These are phyloP conservation scores for Xylariaceae sp. DNA, from an alignment of 2,329 filamentous ascomycete species.

Conservation along the genomic window DNA sequence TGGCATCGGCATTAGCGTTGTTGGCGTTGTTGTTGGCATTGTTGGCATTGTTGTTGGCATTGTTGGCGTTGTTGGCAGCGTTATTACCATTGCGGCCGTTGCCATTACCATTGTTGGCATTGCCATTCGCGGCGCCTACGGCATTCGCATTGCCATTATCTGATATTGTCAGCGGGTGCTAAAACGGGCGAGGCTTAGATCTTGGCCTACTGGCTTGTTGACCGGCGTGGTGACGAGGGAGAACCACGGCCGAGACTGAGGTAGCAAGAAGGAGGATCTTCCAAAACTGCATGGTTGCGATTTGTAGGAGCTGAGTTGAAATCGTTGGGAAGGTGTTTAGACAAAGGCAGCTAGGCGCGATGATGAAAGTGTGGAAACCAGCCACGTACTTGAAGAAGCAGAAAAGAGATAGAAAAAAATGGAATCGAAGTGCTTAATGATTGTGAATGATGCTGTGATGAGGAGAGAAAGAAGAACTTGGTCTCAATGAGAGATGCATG, in stretches of 20 bases:
- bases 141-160: slow-evolving; percentile 7
- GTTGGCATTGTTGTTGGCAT: slow-evolving; percentile 8
- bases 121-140: neutral
- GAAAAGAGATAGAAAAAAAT: slow-evolving; percentile 28
- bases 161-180: slow-evolving; percentile 10
- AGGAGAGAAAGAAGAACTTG: slow-evolving; percentile 21
- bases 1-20: slow-evolving; percentile 4
- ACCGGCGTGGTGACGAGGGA: slow-evolving; percentile 37
- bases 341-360: slow-evolving; percentile 19
- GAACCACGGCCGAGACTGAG: slow-evolving; percentile 33
- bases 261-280: slow-evolving; percentile 36
- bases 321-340: slow-evolving; percentile 9
- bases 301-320: slow-evolving; percentile 1
- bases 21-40: slow-evolving; percentile 1
- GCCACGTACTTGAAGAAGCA: slow-evolving; percentile 34
- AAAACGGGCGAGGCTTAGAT: neutral
- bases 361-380: slow-evolving; percentile 33
- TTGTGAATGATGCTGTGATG: slow-evolving; percentile 32
- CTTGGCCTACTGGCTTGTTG: slow-evolving; percentile 28
- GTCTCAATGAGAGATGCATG: neutral
- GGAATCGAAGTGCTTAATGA: slow-evolving; percentile 19
- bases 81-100: slow-evolving; percentile 16
- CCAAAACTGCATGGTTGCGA: slow-evolving; percentile 38
- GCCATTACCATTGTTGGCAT: slow-evolving; percentile 11
- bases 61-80: slow-evolving; percentile 2